Evolutionary conservation across 2,329 filamentous ascomycete species (phyloP), one percentile per base, ranked within the genome.

Genomic region (Ambrosiella cleistominuta): DNA sequence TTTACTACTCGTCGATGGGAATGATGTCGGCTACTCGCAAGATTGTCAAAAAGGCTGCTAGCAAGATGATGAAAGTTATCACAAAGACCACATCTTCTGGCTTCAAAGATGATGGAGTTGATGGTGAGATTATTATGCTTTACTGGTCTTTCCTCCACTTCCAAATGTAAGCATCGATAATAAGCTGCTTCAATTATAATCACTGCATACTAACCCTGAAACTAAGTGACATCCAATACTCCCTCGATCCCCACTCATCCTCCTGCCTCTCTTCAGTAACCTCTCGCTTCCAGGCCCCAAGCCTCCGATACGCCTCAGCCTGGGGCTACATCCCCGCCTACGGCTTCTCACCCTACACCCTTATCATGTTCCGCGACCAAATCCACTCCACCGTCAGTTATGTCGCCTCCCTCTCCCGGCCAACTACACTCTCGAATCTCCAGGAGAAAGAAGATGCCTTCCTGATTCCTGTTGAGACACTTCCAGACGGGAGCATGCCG

Each of bases 71-170:
- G 15, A 51, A 51, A 15, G 9, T 51, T 51, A 36, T 51, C 6
- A 19, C 3, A 7, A 51, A 51, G 13, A 19, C 47, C 5, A 13
- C 47, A 6, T 35, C 47, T 11, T 51, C 47, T 17, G 47, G 47
- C 8, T 36, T 58, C 35, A 53, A 36, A 9, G 44, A 49, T 19
- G 52, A 35, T 11, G 52, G 15, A 7, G 39, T 37, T 13, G 57
- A 58, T 37, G 52, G 42, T 7, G 57, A 57, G 35, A 42, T 27
- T 27, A 17, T 58, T 12, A 47, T 58, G 36, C 15, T 58, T 3
- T 58, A 54, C 17, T 58, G 57, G 57, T 54, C 57, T 12, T 42
- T 58, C 37, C 38, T 53, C 9, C 40, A 49, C 11, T 58, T 54
- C 35, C 57, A 58, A 13, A 58, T 58, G 57, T 58, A 58, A 54